phyloP scores from a whole-genome alignment of 805 yeast species.

The Pichia occidentalis region DNA sequence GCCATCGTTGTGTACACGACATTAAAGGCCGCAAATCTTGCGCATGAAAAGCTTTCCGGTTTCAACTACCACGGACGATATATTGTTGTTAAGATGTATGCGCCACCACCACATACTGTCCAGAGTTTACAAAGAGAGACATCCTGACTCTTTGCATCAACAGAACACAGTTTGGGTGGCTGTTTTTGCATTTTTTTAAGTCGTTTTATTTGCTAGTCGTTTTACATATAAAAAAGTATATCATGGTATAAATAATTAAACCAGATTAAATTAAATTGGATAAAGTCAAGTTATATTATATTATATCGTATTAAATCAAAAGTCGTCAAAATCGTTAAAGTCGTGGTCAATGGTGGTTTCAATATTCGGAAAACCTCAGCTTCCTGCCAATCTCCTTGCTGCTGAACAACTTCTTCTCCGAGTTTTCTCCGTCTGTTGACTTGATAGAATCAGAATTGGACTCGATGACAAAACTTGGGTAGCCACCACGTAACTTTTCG shows the following conservation, averaged over 20 bases:
- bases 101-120: slow-evolving; percentile 35
- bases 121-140: no score
- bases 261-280: not conserved
- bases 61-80: slow-evolving; percentile 54
- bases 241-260: not conserved
- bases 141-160: no score
- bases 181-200: no score
- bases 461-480: slow-evolving; percentile 71
- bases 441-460: slow-evolving; percentile 47
- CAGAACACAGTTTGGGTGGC: no score
- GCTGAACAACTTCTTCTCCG: slow-evolving; percentile 19
- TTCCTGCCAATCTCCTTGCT: slow-evolving; percentile 57
- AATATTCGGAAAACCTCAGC: slow-evolving; percentile 57
- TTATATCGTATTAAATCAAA: no score
- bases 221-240: not conserved
- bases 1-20: slow-evolving; percentile 50
- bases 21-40: slow-evolving; percentile 40
- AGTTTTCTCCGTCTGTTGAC: slow-evolving; percentile 39
- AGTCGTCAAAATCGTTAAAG: no score
- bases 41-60: slow-evolving; percentile 52
- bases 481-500: slow-evolving; percentile 61
- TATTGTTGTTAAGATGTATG: slow-evolving; percentile 44
- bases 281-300: no score
- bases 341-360: no score
- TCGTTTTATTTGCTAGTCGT: no score